Base-by-base conservation (phyloP, 441 rosid genomes). In the Euphorbia corollata region DNA sequence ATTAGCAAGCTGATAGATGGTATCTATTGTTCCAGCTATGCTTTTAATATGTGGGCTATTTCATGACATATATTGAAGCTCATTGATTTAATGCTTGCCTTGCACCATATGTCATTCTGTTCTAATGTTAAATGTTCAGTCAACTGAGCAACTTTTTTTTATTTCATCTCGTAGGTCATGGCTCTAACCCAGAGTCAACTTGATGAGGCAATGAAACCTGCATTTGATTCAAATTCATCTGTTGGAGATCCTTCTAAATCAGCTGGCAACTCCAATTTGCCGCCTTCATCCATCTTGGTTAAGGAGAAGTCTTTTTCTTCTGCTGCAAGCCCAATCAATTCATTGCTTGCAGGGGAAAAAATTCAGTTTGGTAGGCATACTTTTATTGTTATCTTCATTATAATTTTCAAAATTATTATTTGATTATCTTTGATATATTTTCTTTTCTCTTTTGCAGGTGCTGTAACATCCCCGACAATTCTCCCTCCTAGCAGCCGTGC, bases 281-380 rank as follows among this genome's bases (percentile, higher is more conserved):
- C 88, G 48, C 73, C 89, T 55, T 75, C 86, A 11, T 80, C 96
- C 48, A 73, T 80, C 34, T 69, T 79, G 75, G 63, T 74, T n/a
- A 86, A 85, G 83, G 96, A 87, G 68, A 85, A 76, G 73, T 77
- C 91, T 53, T 88, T 79, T 77, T 72, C 90, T 69, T 85, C 96
- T 60, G 57, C 83, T 68, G 77, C 87, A n/a, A 85, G 86, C 74
- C 96, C 97, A 76, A 73, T 90, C 60, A 86, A 84, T 72, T 90
- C 98, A 68, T 81, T 91, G 73, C 97, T 94, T 73, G 91, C 91
- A 0, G 99, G 97, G 71, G 96, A 91, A 75, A 95, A 90, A 78
- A 92, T 95, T 81, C 98, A 95, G 76, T 92, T 95, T 71, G 99
- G 98, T 95, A 79, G 73, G 91, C 68, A 66, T 72, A 69, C 60